Evolutionary conservation across 768 basidiomycete genomes (phyloP).

Genomic region (Tulasnella sp.): DNA sequence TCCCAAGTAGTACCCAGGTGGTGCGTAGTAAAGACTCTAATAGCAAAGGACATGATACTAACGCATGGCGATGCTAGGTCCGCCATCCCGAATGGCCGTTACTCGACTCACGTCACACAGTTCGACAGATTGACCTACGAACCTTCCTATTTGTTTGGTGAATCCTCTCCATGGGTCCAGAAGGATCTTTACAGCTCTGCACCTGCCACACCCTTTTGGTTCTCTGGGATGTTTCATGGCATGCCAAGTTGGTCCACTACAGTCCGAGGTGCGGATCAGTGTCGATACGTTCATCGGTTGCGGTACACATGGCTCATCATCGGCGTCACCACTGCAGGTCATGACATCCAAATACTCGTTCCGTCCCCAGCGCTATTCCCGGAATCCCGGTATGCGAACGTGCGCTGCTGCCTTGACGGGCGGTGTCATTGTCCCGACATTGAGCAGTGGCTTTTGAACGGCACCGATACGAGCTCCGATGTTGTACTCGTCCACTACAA

Average conservation of each 20-base stretch:
- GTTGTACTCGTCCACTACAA: background rate
- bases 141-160: background rate
- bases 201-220: background rate
- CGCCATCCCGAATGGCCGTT: background rate
- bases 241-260: background rate
- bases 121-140: background rate
- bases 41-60: background rate
- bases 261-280: background rate
- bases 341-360: background rate
- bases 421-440: background rate
- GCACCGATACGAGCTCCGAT: background rate
- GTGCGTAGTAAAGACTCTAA: background rate
- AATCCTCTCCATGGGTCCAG: background rate
- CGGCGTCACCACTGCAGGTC: background rate
- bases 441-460: background rate
- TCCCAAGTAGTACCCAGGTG: background rate
- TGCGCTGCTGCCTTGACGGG: background rate
- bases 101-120: background rate
- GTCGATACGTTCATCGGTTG: background rate
- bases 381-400: background rate
- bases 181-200: background rate
- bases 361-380: background rate
- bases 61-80: background rate
- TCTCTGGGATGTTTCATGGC: background rate
- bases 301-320: no score